Percentiles rank a stretch among this genome's conserved stretches.
Evolutionary conservation across 129 eudicot genomes (phyloP).

Genomic region (Artemisia tridentata): DNA sequence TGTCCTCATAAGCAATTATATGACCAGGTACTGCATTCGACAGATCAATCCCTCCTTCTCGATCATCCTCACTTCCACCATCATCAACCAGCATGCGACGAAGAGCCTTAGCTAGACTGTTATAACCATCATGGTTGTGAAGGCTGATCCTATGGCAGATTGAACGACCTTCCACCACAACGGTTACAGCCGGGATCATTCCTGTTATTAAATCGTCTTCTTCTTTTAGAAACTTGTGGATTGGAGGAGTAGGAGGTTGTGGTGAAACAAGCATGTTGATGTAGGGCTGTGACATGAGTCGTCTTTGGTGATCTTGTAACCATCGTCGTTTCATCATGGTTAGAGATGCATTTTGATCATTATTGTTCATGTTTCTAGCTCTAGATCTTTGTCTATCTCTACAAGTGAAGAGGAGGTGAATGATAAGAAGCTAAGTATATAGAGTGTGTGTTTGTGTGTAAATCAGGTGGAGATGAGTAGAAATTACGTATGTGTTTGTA

Average conservation of each 20-base stretch:
- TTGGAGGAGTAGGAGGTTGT: constrained; percentile 15
- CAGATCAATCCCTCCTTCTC: constrained; percentile 42
- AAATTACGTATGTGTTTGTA: constrained; percentile 34
- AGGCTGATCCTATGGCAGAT: constrained; percentile 92
- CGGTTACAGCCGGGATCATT: constrained; percentile 77
- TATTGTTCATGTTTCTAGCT: constrained; percentile 29
- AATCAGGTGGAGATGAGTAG: constrained; percentile 35
- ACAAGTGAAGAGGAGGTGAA: background rate
- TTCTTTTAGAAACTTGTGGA: constrained; percentile 35
- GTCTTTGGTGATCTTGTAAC: constrained; percentile 36
- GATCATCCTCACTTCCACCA: background rate
- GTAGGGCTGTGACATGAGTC: constrained; percentile 35
- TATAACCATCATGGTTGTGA: constrained; percentile 60
- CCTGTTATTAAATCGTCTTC: constrained; percentile 47
- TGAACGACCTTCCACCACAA: constrained; percentile 89
- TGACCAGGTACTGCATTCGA: constrained; percentile 89
- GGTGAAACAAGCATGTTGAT: constrained; percentile 23
- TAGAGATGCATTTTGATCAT: constrained; percentile 39
- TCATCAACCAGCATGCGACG: constrained; percentile 62
- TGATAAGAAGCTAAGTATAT: constrained; percentile 16
- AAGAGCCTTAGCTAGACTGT: constrained; percentile 73
- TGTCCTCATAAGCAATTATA: constrained; percentile 85
- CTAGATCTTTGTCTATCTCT: constrained; percentile 20
- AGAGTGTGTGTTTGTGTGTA: constrained; percentile 20
- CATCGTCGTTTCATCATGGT: constrained; percentile 38